Percentiles rank a stretch among this genome's conserved stretches.
Evolutionary conservation across 2,329 filamentous ascomycete species (phyloP).

Genomic region (Aspergillus awamori): DNA sequence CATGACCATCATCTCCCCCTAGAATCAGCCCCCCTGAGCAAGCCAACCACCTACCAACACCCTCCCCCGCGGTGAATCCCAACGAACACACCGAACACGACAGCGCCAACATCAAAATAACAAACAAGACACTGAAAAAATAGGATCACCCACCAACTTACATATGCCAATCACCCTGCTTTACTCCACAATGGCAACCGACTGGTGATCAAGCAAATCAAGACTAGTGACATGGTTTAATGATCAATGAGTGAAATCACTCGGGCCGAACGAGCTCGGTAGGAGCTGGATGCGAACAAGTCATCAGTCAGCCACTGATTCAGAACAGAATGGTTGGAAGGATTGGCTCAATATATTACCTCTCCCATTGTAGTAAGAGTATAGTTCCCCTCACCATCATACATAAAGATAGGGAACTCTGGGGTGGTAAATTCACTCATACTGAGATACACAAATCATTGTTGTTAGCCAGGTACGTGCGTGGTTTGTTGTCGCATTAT

Average conservation of each 20-base stretch:
- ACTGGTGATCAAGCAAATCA: no score
- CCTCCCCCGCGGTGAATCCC: no score
- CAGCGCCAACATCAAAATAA: no score
- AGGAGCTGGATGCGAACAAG: slow-evolving; percentile 55
- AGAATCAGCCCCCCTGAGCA: no score
- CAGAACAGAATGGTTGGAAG: neutral
- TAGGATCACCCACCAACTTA: no score
- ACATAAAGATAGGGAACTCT: slow-evolving; percentile 85
- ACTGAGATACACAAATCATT: slow-evolving; percentile 23
- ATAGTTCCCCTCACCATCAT: slow-evolving; percentile 75
- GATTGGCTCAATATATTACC: slow-evolving; percentile 28
- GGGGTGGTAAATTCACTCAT: slow-evolving; percentile 75
- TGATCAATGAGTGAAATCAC: slow-evolving; percentile 50
- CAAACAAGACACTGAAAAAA: no score
- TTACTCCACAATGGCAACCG: no score
- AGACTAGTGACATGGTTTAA: neutral
- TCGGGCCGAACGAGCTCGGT: slow-evolving; percentile 69
- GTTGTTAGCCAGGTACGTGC: slow-evolving; percentile 6
- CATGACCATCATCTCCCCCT: no score
- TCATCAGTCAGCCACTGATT: neutral
- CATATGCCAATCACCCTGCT: no score
- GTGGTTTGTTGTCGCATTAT: no score
- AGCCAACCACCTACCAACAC: no score
- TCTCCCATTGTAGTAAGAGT: slow-evolving; percentile 42
- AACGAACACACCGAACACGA: no score